A percentile compares a stretch with the other conserved stretches of the same genome.
Evolutionary conservation across 108 stramenopile genomes (phyloP).

Genomic region (Discostella pseudostelligera): DNA sequence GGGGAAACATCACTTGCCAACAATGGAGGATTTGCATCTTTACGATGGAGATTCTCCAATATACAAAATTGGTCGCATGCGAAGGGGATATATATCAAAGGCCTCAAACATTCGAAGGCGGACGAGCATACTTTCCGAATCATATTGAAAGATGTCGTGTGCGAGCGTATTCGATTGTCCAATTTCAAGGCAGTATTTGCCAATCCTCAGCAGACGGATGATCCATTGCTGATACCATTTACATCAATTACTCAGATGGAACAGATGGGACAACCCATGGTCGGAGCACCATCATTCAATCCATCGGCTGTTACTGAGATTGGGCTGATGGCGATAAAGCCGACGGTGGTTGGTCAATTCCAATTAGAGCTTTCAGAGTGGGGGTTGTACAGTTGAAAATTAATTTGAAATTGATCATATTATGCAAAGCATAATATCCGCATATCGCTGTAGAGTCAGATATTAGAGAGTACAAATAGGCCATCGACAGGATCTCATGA

Average conservation of each 20-base stretch:
- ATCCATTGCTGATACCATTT: constrained; percentile 46
- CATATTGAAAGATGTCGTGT: constrained; percentile 49
- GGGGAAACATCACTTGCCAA: constrained; percentile 51
- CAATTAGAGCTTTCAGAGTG: constrained; percentile 48
- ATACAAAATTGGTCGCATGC: constrained; percentile 52
- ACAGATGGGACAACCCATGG: constrained; percentile 49
- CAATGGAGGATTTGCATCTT: constrained; percentile 60
- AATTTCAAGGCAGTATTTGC: constrained; percentile 59
- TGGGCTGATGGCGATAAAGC: constrained; percentile 61
- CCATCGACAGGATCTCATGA: no score
- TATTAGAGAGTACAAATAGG: no score
- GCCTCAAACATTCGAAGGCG: constrained; percentile 39
- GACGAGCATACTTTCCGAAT: constrained; percentile 51
- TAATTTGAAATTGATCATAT: no score
- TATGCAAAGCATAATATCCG: neutral
- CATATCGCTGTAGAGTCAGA: no score
- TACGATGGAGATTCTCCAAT: constrained; percentile 49
- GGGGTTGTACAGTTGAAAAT: constrained; percentile 45
- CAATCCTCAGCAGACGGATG: constrained; percentile 39
- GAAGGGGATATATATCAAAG: constrained; percentile 49
- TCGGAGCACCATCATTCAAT: constrained; percentile 43
- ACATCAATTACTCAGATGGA: constrained; percentile 48
- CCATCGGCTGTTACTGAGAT: constrained; percentile 51
- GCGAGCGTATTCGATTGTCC: constrained; percentile 45
- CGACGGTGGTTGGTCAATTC: constrained; percentile 57